These are phyloP conservation scores for Verbascum thapsus DNA, from an alignment of 257 asterid species.

Conservation along the genomic window DNA sequence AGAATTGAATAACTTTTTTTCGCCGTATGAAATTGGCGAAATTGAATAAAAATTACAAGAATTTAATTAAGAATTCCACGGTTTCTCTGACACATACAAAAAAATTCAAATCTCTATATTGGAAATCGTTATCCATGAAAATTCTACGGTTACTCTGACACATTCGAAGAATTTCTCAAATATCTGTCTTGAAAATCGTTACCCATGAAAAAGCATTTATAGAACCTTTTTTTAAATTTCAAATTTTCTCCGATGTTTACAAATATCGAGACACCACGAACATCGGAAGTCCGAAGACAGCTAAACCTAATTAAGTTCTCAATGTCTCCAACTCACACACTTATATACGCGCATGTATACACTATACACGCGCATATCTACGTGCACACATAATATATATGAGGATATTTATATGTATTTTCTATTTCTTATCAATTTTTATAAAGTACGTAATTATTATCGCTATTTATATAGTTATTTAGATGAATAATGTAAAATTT, in stretches of 20 bases:
- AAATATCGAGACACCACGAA: background rate
- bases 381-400: background rate
- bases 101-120: constrained; percentile 9
- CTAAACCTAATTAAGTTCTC: background rate
- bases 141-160: no score
- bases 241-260: background rate
- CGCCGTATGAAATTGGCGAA: background rate
- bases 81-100: background rate
- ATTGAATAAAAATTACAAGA: no score
- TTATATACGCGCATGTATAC: background rate
- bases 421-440: background rate
- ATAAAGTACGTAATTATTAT: background rate
- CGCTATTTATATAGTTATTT: background rate
- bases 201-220: background rate
- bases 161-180: background rate
- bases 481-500: background rate
- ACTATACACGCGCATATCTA: background rate
- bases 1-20: background rate
- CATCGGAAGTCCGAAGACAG: background rate
- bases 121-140: background rate
- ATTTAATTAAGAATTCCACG: no score
- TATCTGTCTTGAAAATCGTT: constrained; percentile 9
- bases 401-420: background rate
- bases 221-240: background rate
- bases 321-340: background rate